These are phyloP conservation scores for Penicillium salamii DNA, from an alignment of 495 filamentous ascomycete genomes.

Conservation along the genomic window DNA sequence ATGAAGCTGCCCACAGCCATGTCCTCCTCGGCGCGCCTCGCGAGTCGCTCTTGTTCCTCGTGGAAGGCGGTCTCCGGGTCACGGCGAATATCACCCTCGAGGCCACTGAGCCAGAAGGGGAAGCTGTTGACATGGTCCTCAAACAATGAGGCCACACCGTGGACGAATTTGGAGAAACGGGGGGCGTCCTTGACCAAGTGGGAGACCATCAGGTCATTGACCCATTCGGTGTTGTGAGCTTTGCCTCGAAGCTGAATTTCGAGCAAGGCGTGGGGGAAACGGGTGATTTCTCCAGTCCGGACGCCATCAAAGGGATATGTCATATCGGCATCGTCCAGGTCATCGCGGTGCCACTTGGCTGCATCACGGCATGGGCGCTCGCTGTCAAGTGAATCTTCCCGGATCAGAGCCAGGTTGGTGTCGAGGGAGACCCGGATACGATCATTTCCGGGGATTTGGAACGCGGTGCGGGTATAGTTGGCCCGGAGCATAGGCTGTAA, in stretches of 20 bases:
- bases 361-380: conserved; percentile 86
- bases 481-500: conserved; percentile 85
- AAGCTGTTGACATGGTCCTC: conserved; percentile 95
- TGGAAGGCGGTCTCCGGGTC: conserved; percentile 91
- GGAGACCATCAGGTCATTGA: conserved; percentile 83
- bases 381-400: conserved; percentile 82
- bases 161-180: conserved; percentile 93
- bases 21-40: conserved; percentile 78
- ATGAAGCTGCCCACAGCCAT: conserved; percentile 85
- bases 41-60: conserved; percentile 79
- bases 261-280: conserved; percentile 85
- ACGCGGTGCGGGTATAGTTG: conserved; percentile 91
- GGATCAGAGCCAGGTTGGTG: conserved; percentile 86
- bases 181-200: conserved; percentile 88
- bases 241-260: conserved; percentile 88
- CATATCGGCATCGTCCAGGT: conserved; percentile 82
- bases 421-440: conserved; percentile 90
- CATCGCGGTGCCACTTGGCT: conserved; percentile 82
- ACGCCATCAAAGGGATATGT: conserved; percentile 81
- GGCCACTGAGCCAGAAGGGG: conserved; percentile 89
- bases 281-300: conserved; percentile 85
- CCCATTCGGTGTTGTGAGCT: conserved; percentile 75
- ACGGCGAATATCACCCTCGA: conserved; percentile 88
- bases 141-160: conserved; percentile 86
- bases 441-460: conserved; percentile 92